A percentile compares a stretch with the other conserved stretches of the same genome.
These are phyloP conservation scores for Russula olivacea DNA, from an alignment of 768 basidiomycete genomes.

Conservation along the genomic window DNA sequence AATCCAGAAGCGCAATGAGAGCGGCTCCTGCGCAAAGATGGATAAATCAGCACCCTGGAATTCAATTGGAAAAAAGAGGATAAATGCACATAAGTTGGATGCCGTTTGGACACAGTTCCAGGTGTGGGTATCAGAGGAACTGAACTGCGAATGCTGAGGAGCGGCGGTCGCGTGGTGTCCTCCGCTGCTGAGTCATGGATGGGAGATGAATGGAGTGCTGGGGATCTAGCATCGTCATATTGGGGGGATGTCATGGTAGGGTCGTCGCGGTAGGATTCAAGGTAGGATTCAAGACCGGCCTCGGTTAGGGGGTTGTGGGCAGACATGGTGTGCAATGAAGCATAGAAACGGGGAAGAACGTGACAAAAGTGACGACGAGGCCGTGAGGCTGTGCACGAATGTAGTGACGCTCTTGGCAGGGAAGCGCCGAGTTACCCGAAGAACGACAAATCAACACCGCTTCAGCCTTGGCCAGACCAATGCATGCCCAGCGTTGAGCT, in stretches of 20 bases:
- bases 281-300: background rate
- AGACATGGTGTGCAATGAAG: background rate
- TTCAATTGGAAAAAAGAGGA: background rate
- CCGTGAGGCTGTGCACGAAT: no score
- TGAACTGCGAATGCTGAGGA: constrained; percentile 4
- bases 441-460: no score
- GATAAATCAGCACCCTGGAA: no score
- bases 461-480: no score
- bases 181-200: background rate
- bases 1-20: constrained; percentile 4
- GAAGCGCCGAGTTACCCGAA: no score
- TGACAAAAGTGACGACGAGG: no score
- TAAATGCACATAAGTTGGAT: constrained; percentile 13
- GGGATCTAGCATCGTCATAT: background rate
- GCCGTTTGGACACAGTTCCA: constrained; percentile 9
- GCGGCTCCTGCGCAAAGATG: constrained; percentile 11
- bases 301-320: background rate
- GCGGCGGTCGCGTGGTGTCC: background rate
- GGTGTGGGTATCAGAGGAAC: constrained; percentile 14
- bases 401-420: no score
- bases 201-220: background rate
- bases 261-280: background rate
- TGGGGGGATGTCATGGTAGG: background rate
- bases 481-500: no score
- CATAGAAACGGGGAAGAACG: background rate